Conservation (phyloP, 116 monocot species). For the Papilionanthe hybrid region DNA sequence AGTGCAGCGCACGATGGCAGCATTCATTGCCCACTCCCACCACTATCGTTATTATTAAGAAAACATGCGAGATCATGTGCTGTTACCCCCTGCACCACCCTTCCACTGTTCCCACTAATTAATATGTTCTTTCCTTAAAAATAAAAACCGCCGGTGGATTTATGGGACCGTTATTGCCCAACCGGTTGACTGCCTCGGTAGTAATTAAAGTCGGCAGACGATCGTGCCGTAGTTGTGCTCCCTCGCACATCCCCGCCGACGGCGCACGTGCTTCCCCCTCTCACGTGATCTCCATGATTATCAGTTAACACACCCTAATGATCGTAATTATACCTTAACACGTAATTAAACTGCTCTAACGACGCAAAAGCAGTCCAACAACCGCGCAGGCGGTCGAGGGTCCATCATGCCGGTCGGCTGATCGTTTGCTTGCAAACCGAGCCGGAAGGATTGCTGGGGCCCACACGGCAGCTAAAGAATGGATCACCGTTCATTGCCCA, state of each 20-base stretch:
- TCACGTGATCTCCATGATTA: not conserved
- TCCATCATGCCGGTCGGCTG: not conserved
- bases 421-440: not conserved
- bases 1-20: slow-evolving; percentile 6
- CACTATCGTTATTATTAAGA: not conserved
- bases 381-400: not conserved
- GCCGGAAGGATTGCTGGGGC: not conserved
- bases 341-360: not conserved
- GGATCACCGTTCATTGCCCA: not conserved
- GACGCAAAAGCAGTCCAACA: not conserved
- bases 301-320: not conserved
- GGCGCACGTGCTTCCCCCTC: slow-evolving; percentile 1
- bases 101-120: not conserved
- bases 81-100: not conserved
- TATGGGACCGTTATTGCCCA: not conserved
- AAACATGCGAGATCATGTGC: not conserved
- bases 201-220: not conserved
- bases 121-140: no score
- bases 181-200: not conserved
- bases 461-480: not conserved
- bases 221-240: not conserved
- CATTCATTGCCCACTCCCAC: not conserved
- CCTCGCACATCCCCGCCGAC: not conserved
- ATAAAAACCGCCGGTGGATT: no score
- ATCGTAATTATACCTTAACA: not conserved